A percentile compares a stretch with the other conserved stretches of the same genome.
Evolutionary conservation across 768 basidiomycete species (phyloP).

Genomic region (Psilocybe subaeruginosa): DNA sequence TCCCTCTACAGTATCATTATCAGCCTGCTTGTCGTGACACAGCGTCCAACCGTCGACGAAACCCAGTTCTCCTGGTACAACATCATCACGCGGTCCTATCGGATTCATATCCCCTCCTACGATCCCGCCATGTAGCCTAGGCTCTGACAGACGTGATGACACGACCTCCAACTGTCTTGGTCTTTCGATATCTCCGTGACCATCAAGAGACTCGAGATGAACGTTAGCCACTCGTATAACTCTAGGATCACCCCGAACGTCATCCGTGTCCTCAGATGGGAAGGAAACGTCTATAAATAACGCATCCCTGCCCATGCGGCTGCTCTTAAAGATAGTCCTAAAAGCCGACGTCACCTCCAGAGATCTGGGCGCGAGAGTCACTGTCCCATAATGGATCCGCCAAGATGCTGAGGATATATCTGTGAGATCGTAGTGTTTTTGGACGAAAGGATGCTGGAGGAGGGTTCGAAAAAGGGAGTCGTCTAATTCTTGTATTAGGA

Average conservation of each 20-base stretch:
- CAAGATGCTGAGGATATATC: slow-evolving; percentile 13
- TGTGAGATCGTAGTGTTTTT: slow-evolving; percentile 10
- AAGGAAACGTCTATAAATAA: slow-evolving; percentile 13
- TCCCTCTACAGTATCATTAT: not conserved
- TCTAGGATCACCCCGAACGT: not conserved
- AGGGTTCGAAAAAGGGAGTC: slow-evolving; percentile 5
- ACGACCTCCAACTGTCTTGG: slow-evolving; percentile 12
- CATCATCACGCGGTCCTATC: slow-evolving; percentile 17
- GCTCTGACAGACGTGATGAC: slow-evolving; percentile 3
- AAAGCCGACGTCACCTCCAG: slow-evolving; percentile 7
- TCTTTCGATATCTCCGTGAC: slow-evolving; percentile 9
- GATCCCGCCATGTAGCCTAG: slow-evolving; percentile 12
- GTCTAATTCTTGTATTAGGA: slow-evolving; percentile 20
- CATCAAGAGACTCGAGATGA: slow-evolving; percentile 20
- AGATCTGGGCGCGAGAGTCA: slow-evolving; percentile 12
- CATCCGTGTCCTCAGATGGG: not conserved
- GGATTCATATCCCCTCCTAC: slow-evolving; percentile 25
- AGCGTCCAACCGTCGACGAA: slow-evolving; percentile 17
- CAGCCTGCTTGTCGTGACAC: not conserved
- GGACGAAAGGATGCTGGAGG: slow-evolving; percentile 11
- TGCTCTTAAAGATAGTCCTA: slow-evolving; percentile 11
- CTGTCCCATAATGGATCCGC: slow-evolving; percentile 12
- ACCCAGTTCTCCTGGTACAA: slow-evolving; percentile 11
- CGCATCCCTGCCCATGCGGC: slow-evolving; percentile 17
- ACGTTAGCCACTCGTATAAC: slow-evolving; percentile 15